A percentile compares a stretch with the other conserved stretches of the same genome.
Conservation (phyloP, 306 rosid genomes). For the Quercus berberidifolia region DNA sequence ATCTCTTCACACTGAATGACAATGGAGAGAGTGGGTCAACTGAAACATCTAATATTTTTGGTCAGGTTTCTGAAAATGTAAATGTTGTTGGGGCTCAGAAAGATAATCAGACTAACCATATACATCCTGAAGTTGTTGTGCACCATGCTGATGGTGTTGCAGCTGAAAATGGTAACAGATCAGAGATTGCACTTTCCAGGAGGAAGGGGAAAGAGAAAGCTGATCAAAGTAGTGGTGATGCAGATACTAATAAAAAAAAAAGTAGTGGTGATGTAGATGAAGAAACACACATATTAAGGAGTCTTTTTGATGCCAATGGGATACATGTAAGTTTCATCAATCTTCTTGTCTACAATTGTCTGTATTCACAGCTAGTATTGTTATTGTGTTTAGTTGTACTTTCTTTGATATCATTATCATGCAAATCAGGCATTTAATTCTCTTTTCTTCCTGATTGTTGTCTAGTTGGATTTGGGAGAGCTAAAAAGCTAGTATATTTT, state of each 20-base stretch:
- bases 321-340: slow-evolving; percentile 69
- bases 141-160: slow-evolving; percentile 28
- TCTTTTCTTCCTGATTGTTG: background rate
- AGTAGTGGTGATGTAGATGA: slow-evolving; percentile 50
- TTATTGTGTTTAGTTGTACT: slow-evolving; percentile 8
- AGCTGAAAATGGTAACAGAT: slow-evolving; percentile 27
- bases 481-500: background rate
- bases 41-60: slow-evolving; percentile 79
- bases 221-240: slow-evolving; percentile 41
- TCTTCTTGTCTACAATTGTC: background rate
- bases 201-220: slow-evolving; percentile 65
- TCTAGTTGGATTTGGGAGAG: background rate
- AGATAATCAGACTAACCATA: slow-evolving; percentile 39
- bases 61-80: slow-evolving; percentile 70
- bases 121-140: slow-evolving; percentile 24
- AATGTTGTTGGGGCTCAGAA: slow-evolving; percentile 53
- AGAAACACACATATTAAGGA: slow-evolving; percentile 66
- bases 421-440: background rate
- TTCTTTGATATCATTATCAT: slow-evolving; percentile 2
- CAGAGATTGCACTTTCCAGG: slow-evolving; percentile 28
- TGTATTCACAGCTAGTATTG: slow-evolving; percentile 14
- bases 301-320: slow-evolving; percentile 82
- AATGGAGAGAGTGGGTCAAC: slow-evolving; percentile 69
- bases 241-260: background rate
- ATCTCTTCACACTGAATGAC: slow-evolving; percentile 75